These are phyloP conservation scores for Monosporozyma unispora DNA, from an alignment of 805 yeast species.

Conservation along the genomic window DNA sequence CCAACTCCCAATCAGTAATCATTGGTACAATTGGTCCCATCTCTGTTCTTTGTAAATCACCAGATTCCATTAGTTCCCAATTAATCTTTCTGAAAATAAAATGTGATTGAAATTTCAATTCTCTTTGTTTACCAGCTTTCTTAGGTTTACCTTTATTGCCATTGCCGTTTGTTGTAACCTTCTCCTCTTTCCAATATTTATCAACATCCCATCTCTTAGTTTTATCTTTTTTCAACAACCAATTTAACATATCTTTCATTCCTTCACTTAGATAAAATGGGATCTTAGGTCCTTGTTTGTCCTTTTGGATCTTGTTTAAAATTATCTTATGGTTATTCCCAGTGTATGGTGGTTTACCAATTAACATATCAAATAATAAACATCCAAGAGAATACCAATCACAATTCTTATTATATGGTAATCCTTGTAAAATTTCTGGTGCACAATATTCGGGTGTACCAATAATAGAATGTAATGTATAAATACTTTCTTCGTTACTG, in stretches of 20 bases:
- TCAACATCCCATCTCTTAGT: constrained; percentile 55
- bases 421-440: constrained; percentile 76
- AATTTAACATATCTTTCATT: constrained; percentile 64
- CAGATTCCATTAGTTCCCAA: constrained; percentile 52
- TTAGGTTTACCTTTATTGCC: constrained; percentile 13
- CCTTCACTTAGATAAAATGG: constrained; percentile 75
- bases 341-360: constrained; percentile 84
- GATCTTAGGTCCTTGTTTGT: constrained; percentile 42
- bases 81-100: constrained; percentile 68
- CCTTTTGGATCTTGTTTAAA: constrained; percentile 63
- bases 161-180: constrained; percentile 6
- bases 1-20: constrained; percentile 69
- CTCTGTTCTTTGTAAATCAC: constrained; percentile 35
- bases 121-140: constrained; percentile 24
- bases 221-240: constrained; percentile 62
- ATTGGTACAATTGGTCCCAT: constrained; percentile 78
- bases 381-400: constrained; percentile 94
- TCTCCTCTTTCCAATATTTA: constrained; percentile 33
- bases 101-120: constrained; percentile 44
- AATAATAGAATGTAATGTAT: constrained; percentile 32
- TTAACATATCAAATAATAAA: constrained; percentile 65
- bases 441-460: constrained; percentile 55
- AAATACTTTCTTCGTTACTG: constrained; percentile 13
- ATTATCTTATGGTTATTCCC: constrained; percentile 72
- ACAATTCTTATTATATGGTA: constrained; percentile 66